Evolutionary conservation across 257 asterid genomes (phyloP).

Genomic region (Jacaranda copaia): DNA sequence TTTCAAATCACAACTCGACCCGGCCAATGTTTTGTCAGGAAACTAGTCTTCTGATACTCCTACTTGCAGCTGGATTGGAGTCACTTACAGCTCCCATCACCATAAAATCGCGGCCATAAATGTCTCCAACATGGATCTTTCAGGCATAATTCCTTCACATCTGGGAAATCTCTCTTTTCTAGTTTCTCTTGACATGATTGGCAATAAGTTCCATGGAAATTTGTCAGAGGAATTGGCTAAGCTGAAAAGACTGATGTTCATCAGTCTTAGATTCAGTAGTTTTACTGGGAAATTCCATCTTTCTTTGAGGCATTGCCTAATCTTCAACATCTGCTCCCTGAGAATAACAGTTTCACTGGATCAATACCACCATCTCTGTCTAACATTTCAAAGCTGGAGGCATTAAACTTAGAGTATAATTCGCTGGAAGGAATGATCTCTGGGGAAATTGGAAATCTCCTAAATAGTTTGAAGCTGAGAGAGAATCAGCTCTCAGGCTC

Average conservation of each 20-base stretch:
- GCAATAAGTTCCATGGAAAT: slow-evolving; percentile 39
- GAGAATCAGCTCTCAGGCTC: slow-evolving; percentile 34
- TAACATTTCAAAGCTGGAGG: slow-evolving; percentile 31
- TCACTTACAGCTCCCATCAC: slow-evolving; percentile 46
- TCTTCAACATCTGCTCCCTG: slow-evolving; percentile 38
- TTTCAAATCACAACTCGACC: slow-evolving; percentile 30
- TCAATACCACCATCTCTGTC: slow-evolving; percentile 25
- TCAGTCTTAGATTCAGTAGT: slow-evolving; percentile 33
- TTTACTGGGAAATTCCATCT: slow-evolving; percentile 39
- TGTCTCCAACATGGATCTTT: slow-evolving; percentile 39
- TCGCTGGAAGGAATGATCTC: slow-evolving; percentile 34
- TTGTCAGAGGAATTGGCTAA: slow-evolving; percentile 35
- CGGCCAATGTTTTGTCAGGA: slow-evolving; percentile 14
- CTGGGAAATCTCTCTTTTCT: slow-evolving; percentile 52
- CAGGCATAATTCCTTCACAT: slow-evolving; percentile 40
- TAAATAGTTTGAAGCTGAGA: slow-evolving; percentile 24
- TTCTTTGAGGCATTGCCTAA: slow-evolving; percentile 29
- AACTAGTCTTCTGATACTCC: slow-evolving; percentile 41
- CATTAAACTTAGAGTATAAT: slow-evolving; percentile 27
- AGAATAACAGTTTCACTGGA: slow-evolving; percentile 33
- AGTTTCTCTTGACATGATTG: slow-evolving; percentile 35
- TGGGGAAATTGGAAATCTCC: slow-evolving; percentile 27
- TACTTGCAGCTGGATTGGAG: slow-evolving; percentile 45
- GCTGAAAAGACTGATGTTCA: slow-evolving; percentile 32
- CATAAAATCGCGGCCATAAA: slow-evolving; percentile 35